Conservation (phyloP, 164 flowering plant species). For the Echeveria elegans region DNA sequence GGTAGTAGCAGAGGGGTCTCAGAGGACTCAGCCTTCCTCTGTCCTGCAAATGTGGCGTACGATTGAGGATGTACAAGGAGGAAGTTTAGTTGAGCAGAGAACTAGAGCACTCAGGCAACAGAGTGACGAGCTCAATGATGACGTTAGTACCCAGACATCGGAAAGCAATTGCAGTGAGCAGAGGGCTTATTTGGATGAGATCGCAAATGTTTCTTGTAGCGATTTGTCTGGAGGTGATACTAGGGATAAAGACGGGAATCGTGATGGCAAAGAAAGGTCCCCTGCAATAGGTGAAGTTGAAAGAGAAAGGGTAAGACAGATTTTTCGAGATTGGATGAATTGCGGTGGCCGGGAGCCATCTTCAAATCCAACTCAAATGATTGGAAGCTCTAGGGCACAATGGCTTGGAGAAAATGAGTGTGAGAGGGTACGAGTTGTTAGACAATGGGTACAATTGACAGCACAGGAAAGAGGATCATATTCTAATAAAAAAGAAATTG, state of each 20-base stretch:
- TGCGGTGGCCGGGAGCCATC: constrained; percentile 33
- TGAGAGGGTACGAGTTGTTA: constrained; percentile 67
- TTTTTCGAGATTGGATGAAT: constrained; percentile 72
- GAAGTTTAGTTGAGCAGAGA: constrained; percentile 24
- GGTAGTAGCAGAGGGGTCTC: constrained; percentile 20
- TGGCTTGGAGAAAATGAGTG: constrained; percentile 80
- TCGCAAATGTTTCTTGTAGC: constrained; percentile 22
- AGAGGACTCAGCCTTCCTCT: constrained; percentile 42
- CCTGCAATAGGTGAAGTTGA: constrained; percentile 37
- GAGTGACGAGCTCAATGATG: constrained; percentile 19
- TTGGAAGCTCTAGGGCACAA: constrained; percentile 40
- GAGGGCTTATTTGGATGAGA: constrained; percentile 19
- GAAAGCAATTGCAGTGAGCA: constrained; percentile 21
- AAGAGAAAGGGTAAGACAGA: constrained; percentile 72
- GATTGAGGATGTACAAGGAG: constrained; percentile 55
- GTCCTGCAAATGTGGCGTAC: constrained; percentile 56
- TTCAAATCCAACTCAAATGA: constrained; percentile 30
- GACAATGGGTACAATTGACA: constrained; percentile 77
- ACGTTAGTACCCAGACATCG: constrained; percentile 11
- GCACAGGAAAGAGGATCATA: constrained; percentile 45
- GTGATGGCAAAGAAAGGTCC: constrained; percentile 24
- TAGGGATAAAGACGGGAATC: constrained; percentile 20
- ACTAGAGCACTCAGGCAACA: constrained; percentile 19
- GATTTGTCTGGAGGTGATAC: constrained; percentile 20
- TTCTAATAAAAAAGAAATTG: constrained; percentile 39